Conservation (phyloP, 2,329 filamentous ascomycete species). For the Fusarium nanum region DNA sequence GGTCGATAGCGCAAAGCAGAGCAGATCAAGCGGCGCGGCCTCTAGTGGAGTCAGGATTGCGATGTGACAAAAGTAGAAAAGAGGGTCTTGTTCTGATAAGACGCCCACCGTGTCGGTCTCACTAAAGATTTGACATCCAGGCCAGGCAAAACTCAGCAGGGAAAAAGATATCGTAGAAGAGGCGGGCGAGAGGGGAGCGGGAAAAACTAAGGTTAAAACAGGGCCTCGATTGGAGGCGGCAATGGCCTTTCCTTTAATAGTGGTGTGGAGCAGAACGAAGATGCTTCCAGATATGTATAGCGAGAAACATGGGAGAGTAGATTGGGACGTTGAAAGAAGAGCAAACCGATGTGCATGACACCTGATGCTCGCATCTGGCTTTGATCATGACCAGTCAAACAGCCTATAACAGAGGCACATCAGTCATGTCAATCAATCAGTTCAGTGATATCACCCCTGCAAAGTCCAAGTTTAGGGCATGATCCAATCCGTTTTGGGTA, state of each 20-base stretch:
- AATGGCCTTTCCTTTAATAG: constrained; percentile 33
- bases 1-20: constrained; percentile 37
- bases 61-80: constrained; percentile 45
- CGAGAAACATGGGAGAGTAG: constrained; percentile 1
- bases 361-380: constrained; percentile 39
- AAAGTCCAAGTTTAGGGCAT: constrained; percentile 22
- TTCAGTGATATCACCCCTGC: constrained; percentile 31
- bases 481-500: constrained; percentile 33
- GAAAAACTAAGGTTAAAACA: constrained; percentile 17
- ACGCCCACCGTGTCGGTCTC: constrained; percentile 38
- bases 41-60: constrained; percentile 43
- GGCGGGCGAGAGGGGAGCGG: constrained; percentile 10
- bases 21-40: constrained; percentile 43
- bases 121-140: constrained; percentile 23
- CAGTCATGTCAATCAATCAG: constrained; percentile 17
- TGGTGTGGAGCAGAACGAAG: constrained; percentile 25
- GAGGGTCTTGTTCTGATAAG: constrained; percentile 47
- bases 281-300: constrained; percentile 19
- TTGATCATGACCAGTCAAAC: constrained; percentile 25
- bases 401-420: background rate
- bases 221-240: constrained; percentile 33
- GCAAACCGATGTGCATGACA: constrained; percentile 31
- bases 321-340: constrained; percentile 7
- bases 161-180: constrained; percentile 11
- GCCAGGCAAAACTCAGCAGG: constrained; percentile 19